Evolutionary conservation across 345 rosid species (phyloP).

Genomic region (Stellera chamaejasme): DNA sequence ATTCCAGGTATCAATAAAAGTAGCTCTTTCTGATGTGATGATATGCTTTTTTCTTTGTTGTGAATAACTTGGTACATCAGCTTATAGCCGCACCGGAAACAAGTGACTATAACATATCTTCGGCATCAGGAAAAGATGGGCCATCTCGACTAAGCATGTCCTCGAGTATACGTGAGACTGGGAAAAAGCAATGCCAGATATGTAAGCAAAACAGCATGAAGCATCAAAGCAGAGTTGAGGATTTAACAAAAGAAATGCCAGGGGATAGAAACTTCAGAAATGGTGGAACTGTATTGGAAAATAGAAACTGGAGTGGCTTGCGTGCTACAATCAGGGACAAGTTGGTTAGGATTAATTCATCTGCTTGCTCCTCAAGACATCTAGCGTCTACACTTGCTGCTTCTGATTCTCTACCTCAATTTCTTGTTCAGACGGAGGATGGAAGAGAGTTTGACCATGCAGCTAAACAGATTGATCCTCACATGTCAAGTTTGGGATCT

Average conservation of each 20-base stretch:
- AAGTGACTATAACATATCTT: slow-evolving; percentile 10
- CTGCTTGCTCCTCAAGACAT: slow-evolving; percentile 10
- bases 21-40: not conserved
- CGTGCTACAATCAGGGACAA: not conserved
- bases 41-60: not conserved
- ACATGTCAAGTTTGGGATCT: slow-evolving; percentile 27
- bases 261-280: not conserved
- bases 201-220: slow-evolving; percentile 6
- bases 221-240: not conserved
- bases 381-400: not conserved
- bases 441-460: slow-evolving; percentile 23
- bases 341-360: not conserved
- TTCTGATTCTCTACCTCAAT: too few species aligned
- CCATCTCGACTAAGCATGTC: slow-evolving; percentile 11
- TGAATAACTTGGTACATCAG: slow-evolving; percentile 18
- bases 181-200: slow-evolving; percentile 3
- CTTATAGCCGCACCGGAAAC: slow-evolving; percentile 25
- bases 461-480: slow-evolving; percentile 32
- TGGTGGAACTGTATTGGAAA: slow-evolving; percentile 2
- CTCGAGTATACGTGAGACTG: slow-evolving; percentile 2
- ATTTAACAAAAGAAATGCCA: not conserved
- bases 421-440: not conserved
- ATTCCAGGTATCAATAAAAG: not conserved
- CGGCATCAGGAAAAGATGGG: slow-evolving; percentile 11
- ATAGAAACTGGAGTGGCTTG: not conserved